phyloP scores from a whole-genome alignment of 202 grass and related monocot species.

The Saccharum hybrid region DNA sequence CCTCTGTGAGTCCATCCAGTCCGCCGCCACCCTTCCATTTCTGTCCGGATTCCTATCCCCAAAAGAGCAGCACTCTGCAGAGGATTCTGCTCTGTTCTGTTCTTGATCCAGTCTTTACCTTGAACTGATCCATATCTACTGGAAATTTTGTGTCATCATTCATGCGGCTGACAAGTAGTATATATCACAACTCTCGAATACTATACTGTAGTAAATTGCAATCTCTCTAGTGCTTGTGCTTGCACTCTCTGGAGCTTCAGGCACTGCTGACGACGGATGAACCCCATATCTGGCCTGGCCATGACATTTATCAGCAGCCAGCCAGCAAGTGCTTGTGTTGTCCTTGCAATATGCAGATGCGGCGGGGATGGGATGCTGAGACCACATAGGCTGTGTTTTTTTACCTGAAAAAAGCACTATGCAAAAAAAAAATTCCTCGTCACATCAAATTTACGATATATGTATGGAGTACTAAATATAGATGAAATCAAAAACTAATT shows the following conservation, averaged over 20 bases:
- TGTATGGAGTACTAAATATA: no score
- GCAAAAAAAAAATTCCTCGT: no score
- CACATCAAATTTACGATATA: no score
- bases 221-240: no score
- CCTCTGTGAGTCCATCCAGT: slow-evolving; percentile 50
- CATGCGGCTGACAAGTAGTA: background rate
- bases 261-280: background rate
- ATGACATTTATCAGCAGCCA: slow-evolving; percentile 9
- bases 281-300: background rate
- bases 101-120: background rate
- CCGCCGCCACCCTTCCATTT: background rate
- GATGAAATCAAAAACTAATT: no score
- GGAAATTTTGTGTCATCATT: background rate
- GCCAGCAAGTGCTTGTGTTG: background rate
- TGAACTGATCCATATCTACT: background rate
- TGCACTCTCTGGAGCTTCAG: background rate
- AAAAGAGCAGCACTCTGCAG: background rate
- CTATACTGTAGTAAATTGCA: no score
- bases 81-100: background rate
- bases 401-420: no score
- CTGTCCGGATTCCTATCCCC: no score
- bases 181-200: no score
- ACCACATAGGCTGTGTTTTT: no score
- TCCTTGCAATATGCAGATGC: slow-evolving; percentile 13
- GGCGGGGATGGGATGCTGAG: background rate